Evolutionary conservation across 345 rosid genomes (phyloP).

Genomic region (Pistacia vera): DNA sequence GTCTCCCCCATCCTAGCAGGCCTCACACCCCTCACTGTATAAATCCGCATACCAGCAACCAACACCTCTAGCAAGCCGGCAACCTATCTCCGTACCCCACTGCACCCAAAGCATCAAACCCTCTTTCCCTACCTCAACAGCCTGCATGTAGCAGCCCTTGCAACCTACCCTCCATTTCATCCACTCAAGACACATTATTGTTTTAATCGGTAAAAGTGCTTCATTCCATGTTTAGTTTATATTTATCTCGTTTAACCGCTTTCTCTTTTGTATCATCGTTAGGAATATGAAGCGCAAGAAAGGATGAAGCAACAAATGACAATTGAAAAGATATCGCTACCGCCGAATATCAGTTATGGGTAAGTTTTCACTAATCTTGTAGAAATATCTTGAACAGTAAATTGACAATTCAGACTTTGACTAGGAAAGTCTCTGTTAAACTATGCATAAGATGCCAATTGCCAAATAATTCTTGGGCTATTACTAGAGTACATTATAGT

Average conservation of each 20-base stretch:
- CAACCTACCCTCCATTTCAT: too few species aligned
- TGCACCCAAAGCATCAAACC: too few species aligned
- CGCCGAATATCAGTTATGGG: slow-evolving; percentile 71
- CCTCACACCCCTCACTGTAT: too few species aligned
- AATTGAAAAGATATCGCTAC: slow-evolving; percentile 62
- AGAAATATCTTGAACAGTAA: neutral
- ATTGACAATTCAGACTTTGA: neutral
- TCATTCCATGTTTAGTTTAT: neutral
- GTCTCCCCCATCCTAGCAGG: too few species aligned
- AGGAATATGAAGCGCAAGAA: slow-evolving; percentile 86
- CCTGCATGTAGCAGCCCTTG: too few species aligned
- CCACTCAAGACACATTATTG: too few species aligned
- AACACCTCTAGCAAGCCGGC: too few species aligned
- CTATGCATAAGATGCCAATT: neutral
- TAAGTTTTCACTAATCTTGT: slow-evolving; percentile 31
- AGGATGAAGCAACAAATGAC: slow-evolving; percentile 67
- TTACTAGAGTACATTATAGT: neutral
- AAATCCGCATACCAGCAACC: too few species aligned
- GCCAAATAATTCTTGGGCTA: neutral
- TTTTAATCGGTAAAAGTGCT: neutral
- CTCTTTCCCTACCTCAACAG: too few species aligned
- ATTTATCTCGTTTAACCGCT: slow-evolving; percentile 8
- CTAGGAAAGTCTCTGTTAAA: neutral
- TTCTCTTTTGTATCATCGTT: slow-evolving; percentile 8
- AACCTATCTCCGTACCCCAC: too few species aligned